A percentile compares a stretch with the other conserved stretches of the same genome.
phyloP scores from a whole-genome alignment of 148 eudicot species.

The Fagopyrum homotropicum region DNA sequence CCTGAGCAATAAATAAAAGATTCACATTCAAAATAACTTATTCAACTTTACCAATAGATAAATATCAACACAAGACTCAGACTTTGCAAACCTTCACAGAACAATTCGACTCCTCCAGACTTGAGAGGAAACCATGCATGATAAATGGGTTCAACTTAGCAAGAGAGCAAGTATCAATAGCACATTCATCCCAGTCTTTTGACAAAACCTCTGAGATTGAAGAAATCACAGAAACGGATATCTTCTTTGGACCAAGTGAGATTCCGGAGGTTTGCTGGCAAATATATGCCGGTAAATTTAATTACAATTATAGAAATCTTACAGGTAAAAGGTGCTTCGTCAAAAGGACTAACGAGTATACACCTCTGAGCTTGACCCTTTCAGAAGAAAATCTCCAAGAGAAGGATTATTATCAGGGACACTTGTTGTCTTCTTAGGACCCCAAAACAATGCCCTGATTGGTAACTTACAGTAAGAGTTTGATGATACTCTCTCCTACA shows the following conservation, averaged over 20 bases:
- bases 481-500: constrained; percentile 1
- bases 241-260: constrained; percentile 25
- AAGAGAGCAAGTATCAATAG: constrained; percentile 58
- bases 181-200: constrained; percentile 83
- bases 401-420: constrained; percentile 35
- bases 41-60: background rate
- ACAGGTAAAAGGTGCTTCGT: background rate
- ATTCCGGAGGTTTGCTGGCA: constrained; percentile 15
- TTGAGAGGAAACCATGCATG: constrained; percentile 73
- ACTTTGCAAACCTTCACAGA: constrained; percentile 58
- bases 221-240: constrained; percentile 70
- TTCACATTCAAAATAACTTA: background rate
- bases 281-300: background rate
- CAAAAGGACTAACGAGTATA: constrained; percentile 22
- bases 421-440: constrained; percentile 49
- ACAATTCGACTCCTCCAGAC: constrained; percentile 75
- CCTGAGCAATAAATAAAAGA: constrained; percentile 42
- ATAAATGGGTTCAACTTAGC: constrained; percentile 80
- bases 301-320: background rate
- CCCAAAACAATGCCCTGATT: constrained; percentile 67
- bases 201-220: constrained; percentile 67
- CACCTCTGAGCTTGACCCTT: constrained; percentile 66
- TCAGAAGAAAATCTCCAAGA: constrained; percentile 58
- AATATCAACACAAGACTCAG: background rate
- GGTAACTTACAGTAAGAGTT: constrained; percentile 14